Percentiles rank a stretch among this genome's conserved stretches.
These are phyloP conservation scores for Kalanchoe fedtschenkoi DNA, from an alignment of 164 flowering plant genomes.

Conservation along the genomic window DNA sequence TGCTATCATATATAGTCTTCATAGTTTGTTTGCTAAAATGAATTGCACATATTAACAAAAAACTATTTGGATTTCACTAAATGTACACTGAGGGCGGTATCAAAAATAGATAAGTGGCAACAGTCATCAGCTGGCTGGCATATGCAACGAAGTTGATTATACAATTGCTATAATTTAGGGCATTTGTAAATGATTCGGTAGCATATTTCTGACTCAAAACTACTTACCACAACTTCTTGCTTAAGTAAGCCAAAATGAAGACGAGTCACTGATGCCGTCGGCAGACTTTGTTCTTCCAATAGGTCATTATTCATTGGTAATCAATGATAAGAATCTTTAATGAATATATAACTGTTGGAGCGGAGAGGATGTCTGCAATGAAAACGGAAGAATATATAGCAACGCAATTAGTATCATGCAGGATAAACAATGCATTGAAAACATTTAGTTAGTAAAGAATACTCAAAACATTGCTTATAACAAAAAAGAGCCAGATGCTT, in stretches of 20 bases:
- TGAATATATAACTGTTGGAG: background rate
- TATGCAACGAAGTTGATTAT: too few relatives aligned
- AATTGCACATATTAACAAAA: too few relatives aligned
- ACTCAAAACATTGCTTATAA: background rate
- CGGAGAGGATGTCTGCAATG: background rate
- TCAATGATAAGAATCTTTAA: background rate
- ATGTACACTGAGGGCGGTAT: too few relatives aligned
- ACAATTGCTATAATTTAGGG: too few relatives aligned
- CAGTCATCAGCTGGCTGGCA: too few relatives aligned
- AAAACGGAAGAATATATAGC: background rate
- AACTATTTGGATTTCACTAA: too few relatives aligned
- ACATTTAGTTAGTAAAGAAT: too few relatives aligned
- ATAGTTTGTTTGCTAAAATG: too few relatives aligned
- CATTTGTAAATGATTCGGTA: background rate
- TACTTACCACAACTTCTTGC: background rate
- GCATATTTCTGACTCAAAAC: background rate
- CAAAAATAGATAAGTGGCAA: too few relatives aligned
- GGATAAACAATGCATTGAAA: background rate
- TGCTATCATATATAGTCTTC: too few relatives aligned
- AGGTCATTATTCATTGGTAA: background rate
- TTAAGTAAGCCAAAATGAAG: conserved; percentile 1
- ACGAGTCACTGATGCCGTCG: background rate
- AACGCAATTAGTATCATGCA: background rate
- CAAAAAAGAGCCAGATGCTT: background rate
- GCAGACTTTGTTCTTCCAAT: background rate